Evolutionary conservation across 1,139 yeast genomes (phyloP).

Genomic region (Candida dubliniensis): DNA sequence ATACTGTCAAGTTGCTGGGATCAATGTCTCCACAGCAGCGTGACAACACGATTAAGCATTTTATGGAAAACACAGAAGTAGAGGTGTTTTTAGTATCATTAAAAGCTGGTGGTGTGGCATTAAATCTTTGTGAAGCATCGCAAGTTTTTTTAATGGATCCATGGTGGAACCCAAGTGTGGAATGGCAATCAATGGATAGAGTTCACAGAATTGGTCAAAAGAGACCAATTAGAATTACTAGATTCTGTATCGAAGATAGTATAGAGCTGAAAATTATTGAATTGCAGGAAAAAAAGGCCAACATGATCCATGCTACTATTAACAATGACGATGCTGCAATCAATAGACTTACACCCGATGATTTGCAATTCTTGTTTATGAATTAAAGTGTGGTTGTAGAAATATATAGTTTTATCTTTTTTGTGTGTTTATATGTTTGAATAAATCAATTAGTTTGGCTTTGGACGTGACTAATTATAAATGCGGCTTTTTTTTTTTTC

Average conservation of each 20-base stretch:
- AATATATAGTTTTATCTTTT: not conserved
- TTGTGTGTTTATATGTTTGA: not conserved
- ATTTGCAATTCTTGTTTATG: slow-evolving; percentile 87
- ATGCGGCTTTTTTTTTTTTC: no score
- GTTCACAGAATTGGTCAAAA: slow-evolving; percentile 97
- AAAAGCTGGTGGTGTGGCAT: slow-evolving; percentile 98
- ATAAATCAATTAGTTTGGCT: no score
- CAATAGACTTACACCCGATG: slow-evolving; percentile 84
- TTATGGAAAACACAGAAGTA: slow-evolving; percentile 88
- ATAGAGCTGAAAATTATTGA: slow-evolving; percentile 95
- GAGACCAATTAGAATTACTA: slow-evolving; percentile 89
- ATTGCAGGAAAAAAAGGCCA: slow-evolving; percentile 93
- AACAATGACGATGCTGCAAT: slow-evolving; percentile 91
- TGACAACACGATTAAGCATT: slow-evolving; percentile 84
- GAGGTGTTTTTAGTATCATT: slow-evolving; percentile 92
- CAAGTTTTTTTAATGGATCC: slow-evolving; percentile 95
- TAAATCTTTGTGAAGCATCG: slow-evolving; percentile 93
- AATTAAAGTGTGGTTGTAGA: slow-evolving; percentile 37
- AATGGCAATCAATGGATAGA: slow-evolving; percentile 98
- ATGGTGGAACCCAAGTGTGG: slow-evolving; percentile 99
- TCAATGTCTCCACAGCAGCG: slow-evolving; percentile 96
- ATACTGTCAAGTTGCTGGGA: slow-evolving; percentile 91
- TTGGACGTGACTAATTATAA: no score
- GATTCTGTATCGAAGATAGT: slow-evolving; percentile 93
- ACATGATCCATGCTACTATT: slow-evolving; percentile 95